Evolutionary conservation across 441 rosid species (phyloP), one percentile per base, ranked within the genome.

Genomic region (Pelargonium cotyledonis): DNA sequence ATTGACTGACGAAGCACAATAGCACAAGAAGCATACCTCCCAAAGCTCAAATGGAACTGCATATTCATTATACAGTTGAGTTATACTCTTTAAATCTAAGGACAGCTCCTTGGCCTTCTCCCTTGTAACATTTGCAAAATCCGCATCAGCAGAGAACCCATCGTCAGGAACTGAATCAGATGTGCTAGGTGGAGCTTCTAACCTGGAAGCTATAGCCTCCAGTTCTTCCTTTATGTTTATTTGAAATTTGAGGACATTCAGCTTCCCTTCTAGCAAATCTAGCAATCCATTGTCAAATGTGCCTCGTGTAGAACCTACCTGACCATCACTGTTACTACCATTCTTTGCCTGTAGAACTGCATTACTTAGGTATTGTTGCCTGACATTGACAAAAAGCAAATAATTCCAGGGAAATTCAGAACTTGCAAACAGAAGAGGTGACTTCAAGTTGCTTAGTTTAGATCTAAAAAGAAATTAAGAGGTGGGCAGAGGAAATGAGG

Each of bases 181-280:
- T 73, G 83, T 77, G 72, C 73, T 83, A 72, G 79, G 77, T 29
- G 31, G 31, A 26, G 88, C 70, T 76, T 85, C 90, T 12, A 73
- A 68, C 78, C 79, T 80, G 69, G 89, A 84, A 80, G 85, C 89
- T 51, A 85, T 76, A 72, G 90, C 84, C 77, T 88, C 92, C 71
- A 95, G 83, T 80, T 87, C 87, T 62, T 89, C 98, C 77, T 84
- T 89, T 67, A 95, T 85, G 79, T 89, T 95, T 73, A 88, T 90
- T 78, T 95, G 99, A 84, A 92, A 92, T 70, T 85, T 89, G 67
- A 92, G 86, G 77, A 95, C 98, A 11, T 81, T 83, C 19, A 95
- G 97, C 83, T 95, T 95, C 47, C 97, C 98, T 83, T 95, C 97
- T 70, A 95, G 96, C 77, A 92, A 83, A 85, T 89, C 99, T 69